Conservation (phyloP, 2,329 filamentous ascomycete genomes). For the Trichoderma koningiopsis region DNA sequence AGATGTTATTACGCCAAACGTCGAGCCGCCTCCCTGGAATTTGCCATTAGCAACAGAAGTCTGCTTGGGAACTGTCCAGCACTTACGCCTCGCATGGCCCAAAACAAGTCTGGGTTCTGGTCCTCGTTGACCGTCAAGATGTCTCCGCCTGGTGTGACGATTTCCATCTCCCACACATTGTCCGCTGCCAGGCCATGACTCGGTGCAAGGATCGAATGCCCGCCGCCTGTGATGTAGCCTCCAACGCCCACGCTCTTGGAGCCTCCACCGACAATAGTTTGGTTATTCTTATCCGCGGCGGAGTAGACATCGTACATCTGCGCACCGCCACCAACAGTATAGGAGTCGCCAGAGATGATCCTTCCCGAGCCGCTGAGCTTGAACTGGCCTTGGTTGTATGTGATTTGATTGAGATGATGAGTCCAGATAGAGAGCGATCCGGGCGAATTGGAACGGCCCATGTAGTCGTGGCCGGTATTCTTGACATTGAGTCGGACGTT, state of each 20-base stretch:
- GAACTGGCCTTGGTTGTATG: constrained; percentile 45
- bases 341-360: constrained; percentile 49
- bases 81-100: constrained; percentile 62
- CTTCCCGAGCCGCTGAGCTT: constrained; percentile 44
- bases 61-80: rapidly evolving
- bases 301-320: constrained; percentile 53
- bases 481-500: constrained; percentile 48
- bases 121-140: constrained; percentile 55
- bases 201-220: constrained; percentile 57
- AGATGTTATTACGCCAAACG: constrained; percentile 61
- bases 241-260: constrained; percentile 60
- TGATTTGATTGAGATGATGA: constrained; percentile 47
- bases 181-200: constrained; percentile 63
- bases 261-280: constrained; percentile 57
- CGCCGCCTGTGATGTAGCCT: constrained; percentile 63
- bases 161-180: constrained; percentile 59
- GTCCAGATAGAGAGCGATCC: constrained; percentile 59
- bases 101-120: constrained; percentile 61
- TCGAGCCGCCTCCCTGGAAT: constrained; percentile 58
- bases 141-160: constrained; percentile 56
- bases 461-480: constrained; percentile 47
- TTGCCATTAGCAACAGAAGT: background rate
- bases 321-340: constrained; percentile 57
- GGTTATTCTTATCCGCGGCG: constrained; percentile 46
- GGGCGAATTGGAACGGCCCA: constrained; percentile 49